Evolutionary conservation across 306 rosid species (phyloP), one percentile per base, ranked within the genome.

Genomic region (Senna tora): DNA sequence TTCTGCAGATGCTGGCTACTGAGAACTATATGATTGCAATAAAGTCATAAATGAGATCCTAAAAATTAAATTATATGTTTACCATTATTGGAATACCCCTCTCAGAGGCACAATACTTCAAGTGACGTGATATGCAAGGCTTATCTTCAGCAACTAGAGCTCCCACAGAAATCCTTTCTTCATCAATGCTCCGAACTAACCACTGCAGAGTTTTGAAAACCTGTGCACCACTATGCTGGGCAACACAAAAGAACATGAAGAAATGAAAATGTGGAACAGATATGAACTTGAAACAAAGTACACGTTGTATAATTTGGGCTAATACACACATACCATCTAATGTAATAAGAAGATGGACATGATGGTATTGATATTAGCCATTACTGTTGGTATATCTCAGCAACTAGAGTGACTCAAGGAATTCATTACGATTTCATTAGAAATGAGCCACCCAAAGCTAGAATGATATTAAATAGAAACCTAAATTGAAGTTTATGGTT

Each of bases 191-290:
- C 58, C 76, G 83, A 38, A 83, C 78, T 77, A 90, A 75, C 90
- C 89, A 68, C 13, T 87, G 96, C 64, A 89, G 89, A 55, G 87
- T 80, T 82, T 89, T 93, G 76, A 84, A 90, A 47, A 85, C 90
- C 64, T 61, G 59, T 67, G 96, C 96, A 41, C 90, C 97, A 74
- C 97, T 97, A 75, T 90, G 96, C 98, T 93, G 75, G 17, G 58
- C 47, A 77, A 79, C 41, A 59, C 39, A 72, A 60, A 73, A 49
- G 56, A 59, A 42, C 0, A 53, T 28, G 5, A 22, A 55, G 8
- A 72, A 50, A 7, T 19, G 16, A 72, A 54, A 6, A 36, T 30
- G n/a, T 21, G 10, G 11, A 4, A 39, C 47, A 64, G 53, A 71
- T 30, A 39, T 61, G 36, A 16, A 34, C 14, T 17, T 49, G 67